These are phyloP conservation scores for Ceratocystis eucalypticola DNA, from an alignment of 2,329 filamentous ascomycete genomes.

Conservation along the genomic window DNA sequence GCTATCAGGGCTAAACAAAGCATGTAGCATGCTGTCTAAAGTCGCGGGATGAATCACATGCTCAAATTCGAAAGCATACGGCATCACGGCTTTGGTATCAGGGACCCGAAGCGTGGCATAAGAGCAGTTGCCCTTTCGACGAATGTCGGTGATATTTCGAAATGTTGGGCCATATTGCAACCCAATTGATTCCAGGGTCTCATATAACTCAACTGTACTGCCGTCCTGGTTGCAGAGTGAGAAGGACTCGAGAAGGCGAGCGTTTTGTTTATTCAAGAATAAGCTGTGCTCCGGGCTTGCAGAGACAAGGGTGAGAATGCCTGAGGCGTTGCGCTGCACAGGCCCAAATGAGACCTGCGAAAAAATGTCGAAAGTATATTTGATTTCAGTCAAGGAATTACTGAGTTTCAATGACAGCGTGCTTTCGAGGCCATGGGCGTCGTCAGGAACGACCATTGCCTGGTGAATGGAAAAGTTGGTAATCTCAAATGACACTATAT, in stretches of 20 bases:
- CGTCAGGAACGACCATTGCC: slow-evolving; percentile 38
- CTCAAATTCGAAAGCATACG: slow-evolving; percentile 37
- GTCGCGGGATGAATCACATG: slow-evolving; percentile 46
- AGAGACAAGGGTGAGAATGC: slow-evolving; percentile 18
- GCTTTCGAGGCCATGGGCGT: slow-evolving; percentile 36
- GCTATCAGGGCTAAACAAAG: slow-evolving; percentile 33
- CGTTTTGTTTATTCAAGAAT: slow-evolving; percentile 6
- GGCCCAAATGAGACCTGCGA: slow-evolving; percentile 30
- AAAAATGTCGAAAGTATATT: slow-evolving; percentile 33
- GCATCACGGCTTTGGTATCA: slow-evolving; percentile 40
- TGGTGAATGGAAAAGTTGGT: slow-evolving; percentile 34
- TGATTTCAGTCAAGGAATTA: slow-evolving; percentile 15
- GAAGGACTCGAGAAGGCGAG: not conserved
- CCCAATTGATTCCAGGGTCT: slow-evolving; percentile 36
- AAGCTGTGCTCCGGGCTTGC: slow-evolving; percentile 12
- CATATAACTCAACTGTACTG: slow-evolving; percentile 29
- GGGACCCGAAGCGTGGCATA: slow-evolving; percentile 33
- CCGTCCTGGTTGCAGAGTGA: not conserved
- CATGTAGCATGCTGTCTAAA: slow-evolving; percentile 43
- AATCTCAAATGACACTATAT: slow-evolving; percentile 28
- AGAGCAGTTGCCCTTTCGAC: slow-evolving; percentile 25
- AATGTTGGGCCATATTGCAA: slow-evolving; percentile 40
- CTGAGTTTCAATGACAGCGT: slow-evolving; percentile 31
- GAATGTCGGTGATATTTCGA: slow-evolving; percentile 32
- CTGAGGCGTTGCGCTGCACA: slow-evolving; percentile 29